A percentile compares a stretch with the other conserved stretches of the same genome.
phyloP scores from a whole-genome alignment of 1,284 basidiomycete species.

The Heterobasidion parviporum region DNA sequence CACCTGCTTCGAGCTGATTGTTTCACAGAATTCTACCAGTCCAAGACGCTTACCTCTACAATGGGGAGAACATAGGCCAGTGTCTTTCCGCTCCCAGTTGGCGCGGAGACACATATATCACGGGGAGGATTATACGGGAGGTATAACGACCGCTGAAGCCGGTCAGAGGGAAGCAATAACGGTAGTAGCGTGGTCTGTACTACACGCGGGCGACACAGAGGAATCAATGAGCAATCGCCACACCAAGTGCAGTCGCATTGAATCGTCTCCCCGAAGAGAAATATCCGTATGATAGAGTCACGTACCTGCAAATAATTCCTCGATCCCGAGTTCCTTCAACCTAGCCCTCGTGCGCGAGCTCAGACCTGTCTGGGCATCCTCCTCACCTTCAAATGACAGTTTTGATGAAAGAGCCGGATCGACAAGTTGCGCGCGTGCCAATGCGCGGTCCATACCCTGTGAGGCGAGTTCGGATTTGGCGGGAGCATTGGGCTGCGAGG shows the following conservation, averaged over 20 bases:
- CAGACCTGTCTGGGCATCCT: conserved; percentile 39
- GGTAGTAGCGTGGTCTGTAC: conserved; percentile 83
- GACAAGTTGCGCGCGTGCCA: conserved; percentile 67
- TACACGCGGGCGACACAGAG: conserved; percentile 19
- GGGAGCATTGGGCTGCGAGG: conserved; percentile 62
- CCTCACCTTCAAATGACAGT: conserved; percentile 34
- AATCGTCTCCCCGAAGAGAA: not conserved
- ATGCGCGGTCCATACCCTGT: conserved; percentile 72
- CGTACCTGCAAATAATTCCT: conserved; percentile 82
- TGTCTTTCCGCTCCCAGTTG: conserved; percentile 96
- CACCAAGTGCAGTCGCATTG: not conserved
- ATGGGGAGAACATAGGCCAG: conserved; percentile 92
- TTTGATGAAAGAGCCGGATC: conserved; percentile 43
- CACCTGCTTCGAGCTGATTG: not conserved
- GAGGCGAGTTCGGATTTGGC: conserved; percentile 59
- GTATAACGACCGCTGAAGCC: conserved; percentile 46
- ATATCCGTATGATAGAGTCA: conserved; percentile 1
- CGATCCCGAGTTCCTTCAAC: conserved; percentile 69
- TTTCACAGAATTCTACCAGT: not conserved
- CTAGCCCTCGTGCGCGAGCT: conserved; percentile 55
- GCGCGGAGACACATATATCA: conserved; percentile 95
- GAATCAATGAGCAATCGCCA: not conserved
- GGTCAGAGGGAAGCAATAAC: conserved; percentile 50
- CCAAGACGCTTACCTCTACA: conserved; percentile 55
- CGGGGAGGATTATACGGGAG: conserved; percentile 61